Evolutionary conservation across 352 stramenopile genomes (phyloP), one percentile per base, ranked within the genome.

Genomic region (Phytophthora cryptogea): DNA sequence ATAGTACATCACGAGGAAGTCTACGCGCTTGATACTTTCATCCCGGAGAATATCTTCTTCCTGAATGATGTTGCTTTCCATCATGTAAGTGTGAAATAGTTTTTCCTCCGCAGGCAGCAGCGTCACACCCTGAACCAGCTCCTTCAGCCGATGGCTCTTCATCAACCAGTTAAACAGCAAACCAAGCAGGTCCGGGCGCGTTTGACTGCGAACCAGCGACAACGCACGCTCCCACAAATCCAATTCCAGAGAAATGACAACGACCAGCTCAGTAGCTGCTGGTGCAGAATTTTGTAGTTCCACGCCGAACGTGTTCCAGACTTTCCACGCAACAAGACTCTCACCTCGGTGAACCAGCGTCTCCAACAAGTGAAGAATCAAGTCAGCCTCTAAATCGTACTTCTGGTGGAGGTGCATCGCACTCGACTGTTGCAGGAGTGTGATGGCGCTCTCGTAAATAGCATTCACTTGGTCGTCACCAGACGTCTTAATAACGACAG

Each of bases 1-100:
- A 65, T 92, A 92, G 61, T 92, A 94, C 82, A 94, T 94, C 33
- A 90, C 77, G 4, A 94, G 72, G 59, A 94, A 70, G 44, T 94
- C 85, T 28, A 86, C 76, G 30, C 71, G 78, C 67, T 82, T 90
- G 41, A 90, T 90, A 42, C 75, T 84, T 4, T 84, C 70, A 35
- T 94, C 83, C 8, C 80, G 71, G 5, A 91, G 62, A 40, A 88
- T 65, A n/a, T 86, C 72, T 42, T 86, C 72, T 10, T 80, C 76
- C 0, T 68, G 41, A 1, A 67, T 47, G n/a, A 80, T 45, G 30
- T 70, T 70, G 20, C 70, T 71, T n/a, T 86, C 76, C 77, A 91
- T 82, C 82, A 92, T 92, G 40, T 85, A 89, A 41, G 73, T 61
- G 42, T 92, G 80, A 43, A 91, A 91, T 0, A 78, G 41, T 11